These are phyloP conservation scores for Aphanocladium album DNA, from an alignment of 2,329 filamentous ascomycete species.

Conservation along the genomic window DNA sequence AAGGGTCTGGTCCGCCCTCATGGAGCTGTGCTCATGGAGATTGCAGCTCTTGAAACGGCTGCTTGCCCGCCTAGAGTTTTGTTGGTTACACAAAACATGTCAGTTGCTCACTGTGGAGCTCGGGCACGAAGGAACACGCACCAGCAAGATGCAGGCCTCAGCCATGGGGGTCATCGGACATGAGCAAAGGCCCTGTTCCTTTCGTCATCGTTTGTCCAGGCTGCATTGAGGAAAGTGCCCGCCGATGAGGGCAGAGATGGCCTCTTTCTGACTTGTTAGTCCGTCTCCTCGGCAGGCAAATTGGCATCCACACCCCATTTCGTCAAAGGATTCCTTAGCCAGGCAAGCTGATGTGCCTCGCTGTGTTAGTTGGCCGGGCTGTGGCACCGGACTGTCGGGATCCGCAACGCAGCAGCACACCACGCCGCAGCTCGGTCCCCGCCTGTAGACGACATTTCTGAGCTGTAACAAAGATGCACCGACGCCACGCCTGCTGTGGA, in stretches of 20 bases:
- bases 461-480: constrained; percentile 11
- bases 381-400: constrained; percentile 8
- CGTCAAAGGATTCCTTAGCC: background rate
- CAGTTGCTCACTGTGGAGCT: background rate
- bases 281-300: background rate
- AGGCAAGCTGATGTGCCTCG: background rate
- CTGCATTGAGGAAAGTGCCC: background rate
- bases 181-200: background rate
- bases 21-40: background rate
- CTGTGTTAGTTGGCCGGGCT: background rate
- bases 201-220: background rate
- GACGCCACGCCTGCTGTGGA: constrained; percentile 1
- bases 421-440: background rate
- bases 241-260: background rate
- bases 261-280: background rate
- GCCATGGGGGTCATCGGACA: background rate
- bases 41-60: background rate
- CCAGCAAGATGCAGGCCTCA: background rate
- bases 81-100: constrained; percentile 6
- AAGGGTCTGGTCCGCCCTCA: background rate
- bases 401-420: constrained; percentile 10
- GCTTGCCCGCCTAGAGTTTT: background rate
- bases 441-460: constrained; percentile 4
- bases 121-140: background rate
- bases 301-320: background rate